These are phyloP conservation scores for Pholiota adiposa DNA, from an alignment of 1,284 basidiomycete genomes.

Conservation along the genomic window DNA sequence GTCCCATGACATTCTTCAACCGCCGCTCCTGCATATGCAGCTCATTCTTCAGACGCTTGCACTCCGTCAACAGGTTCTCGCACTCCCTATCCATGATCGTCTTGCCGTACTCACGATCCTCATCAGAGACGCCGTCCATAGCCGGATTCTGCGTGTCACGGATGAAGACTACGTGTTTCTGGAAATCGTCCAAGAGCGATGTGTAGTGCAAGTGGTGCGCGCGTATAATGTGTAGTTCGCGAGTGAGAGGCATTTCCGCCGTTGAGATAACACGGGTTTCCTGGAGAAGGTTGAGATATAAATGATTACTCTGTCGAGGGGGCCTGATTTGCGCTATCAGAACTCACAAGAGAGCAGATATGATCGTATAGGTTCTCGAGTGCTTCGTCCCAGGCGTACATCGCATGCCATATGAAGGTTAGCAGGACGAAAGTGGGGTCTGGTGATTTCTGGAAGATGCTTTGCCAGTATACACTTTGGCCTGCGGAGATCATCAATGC, in stretches of 20 bases:
- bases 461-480: slow-evolving; percentile 58
- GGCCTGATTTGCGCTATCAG: neutral
- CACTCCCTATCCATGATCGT: slow-evolving; percentile 47
- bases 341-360: slow-evolving; percentile 47
- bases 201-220: slow-evolving; percentile 50
- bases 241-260: slow-evolving; percentile 38
- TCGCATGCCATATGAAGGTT: slow-evolving; percentile 56
- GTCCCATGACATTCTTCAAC: slow-evolving; percentile 55
- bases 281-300: slow-evolving; percentile 23
- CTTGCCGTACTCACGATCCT: slow-evolving; percentile 21
- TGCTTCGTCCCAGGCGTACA: slow-evolving; percentile 63
- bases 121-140: slow-evolving; percentile 32
- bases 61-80: slow-evolving; percentile 46
- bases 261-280: slow-evolving; percentile 43
- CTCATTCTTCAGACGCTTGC: slow-evolving; percentile 46
- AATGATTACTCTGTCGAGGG: neutral
- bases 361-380: slow-evolving; percentile 53
- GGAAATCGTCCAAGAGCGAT: slow-evolving; percentile 47
- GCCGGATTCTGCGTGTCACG: slow-evolving; percentile 47
- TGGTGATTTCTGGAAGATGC: slow-evolving; percentile 46
- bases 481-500: slow-evolving; percentile 24
- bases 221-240: slow-evolving; percentile 45
- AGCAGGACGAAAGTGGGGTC: slow-evolving; percentile 60
- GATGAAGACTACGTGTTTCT: slow-evolving; percentile 45
- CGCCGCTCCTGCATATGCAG: slow-evolving; percentile 50